Percentiles rank a stretch among this genome's conserved stretches.
phyloP scores from a whole-genome alignment of 192 early-diverging fungal species.

The Mycoemilia scoparia region DNA sequence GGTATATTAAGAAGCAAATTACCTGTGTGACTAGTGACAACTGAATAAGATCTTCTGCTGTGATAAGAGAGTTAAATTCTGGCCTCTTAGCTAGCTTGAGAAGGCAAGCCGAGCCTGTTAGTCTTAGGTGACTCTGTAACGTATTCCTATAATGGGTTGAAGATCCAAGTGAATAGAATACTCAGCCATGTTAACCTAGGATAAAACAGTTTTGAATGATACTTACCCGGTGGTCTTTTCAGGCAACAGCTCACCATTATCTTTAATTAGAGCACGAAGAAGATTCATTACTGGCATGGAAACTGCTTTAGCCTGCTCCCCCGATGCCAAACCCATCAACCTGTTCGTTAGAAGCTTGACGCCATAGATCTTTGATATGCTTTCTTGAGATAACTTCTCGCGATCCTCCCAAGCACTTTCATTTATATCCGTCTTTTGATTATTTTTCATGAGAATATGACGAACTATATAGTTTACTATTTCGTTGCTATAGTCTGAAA shows the following conservation, averaged over 20 bases:
- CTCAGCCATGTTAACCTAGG: no score
- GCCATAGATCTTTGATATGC: constrained; percentile 8
- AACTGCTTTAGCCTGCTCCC: constrained; percentile 15
- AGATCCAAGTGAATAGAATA: no score
- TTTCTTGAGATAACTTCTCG: constrained; percentile 29
- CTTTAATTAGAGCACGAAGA: no score
- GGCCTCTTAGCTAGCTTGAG: constrained; percentile 36
- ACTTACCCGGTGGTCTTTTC: no score
- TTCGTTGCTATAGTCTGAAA: constrained; percentile 28
- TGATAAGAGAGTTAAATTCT: constrained; percentile 33
- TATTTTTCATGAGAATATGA: constrained; percentile 31
- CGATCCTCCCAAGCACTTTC: constrained; percentile 49
- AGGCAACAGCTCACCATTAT: no score
- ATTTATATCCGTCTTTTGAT: no score
- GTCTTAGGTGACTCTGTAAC: constrained; percentile 45
- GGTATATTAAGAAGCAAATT: background rate
- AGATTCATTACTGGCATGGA: constrained; percentile 38
- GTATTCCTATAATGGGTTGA: no score
- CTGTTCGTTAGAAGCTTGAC: constrained; percentile 48
- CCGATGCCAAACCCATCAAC: constrained; percentile 26
- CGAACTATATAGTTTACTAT: constrained; percentile 42
- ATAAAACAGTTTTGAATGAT: no score
- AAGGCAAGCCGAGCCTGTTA: constrained; percentile 43
- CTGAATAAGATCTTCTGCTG: constrained; percentile 32
- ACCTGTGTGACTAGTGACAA: constrained; percentile 42